phyloP scores from a whole-genome alignment of 164 flowering plant genomes.

The Paratinospora sagittata region DNA sequence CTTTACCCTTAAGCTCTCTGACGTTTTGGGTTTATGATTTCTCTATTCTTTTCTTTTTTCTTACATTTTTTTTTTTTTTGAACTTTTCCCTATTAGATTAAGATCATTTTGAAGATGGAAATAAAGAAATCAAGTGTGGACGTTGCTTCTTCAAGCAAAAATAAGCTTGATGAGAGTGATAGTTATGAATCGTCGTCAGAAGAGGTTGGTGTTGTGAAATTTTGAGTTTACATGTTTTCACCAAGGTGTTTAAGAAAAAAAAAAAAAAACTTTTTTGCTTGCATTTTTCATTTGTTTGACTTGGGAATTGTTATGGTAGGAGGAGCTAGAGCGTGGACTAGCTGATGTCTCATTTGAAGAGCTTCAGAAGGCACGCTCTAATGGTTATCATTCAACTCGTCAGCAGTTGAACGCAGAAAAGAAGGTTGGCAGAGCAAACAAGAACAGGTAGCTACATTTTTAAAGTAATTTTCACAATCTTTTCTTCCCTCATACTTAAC shows the following conservation, averaged over 20 bases:
- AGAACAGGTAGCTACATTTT: slow-evolving; percentile 44
- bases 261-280: neutral
- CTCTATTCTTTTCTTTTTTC: no score
- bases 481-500: neutral
- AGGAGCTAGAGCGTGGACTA: slow-evolving; percentile 53
- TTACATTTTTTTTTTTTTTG: no score
- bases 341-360: slow-evolving; percentile 76
- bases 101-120: slow-evolving; percentile 9
- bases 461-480: neutral
- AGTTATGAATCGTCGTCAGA: slow-evolving; percentile 29
- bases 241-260: neutral
- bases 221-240: neutral
- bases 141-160: slow-evolving; percentile 26
- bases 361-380: slow-evolving; percentile 57
- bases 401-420: slow-evolving; percentile 30
- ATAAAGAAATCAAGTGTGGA: slow-evolving; percentile 16
- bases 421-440: slow-evolving; percentile 52
- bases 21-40: no score
- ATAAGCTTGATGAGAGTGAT: slow-evolving; percentile 28
- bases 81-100: neutral
- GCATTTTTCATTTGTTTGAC: neutral
- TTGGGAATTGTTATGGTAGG: slow-evolving; percentile 21
- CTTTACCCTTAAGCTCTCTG: no score
- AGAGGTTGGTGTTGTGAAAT: slow-evolving; percentile 27
- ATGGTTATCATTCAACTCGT: slow-evolving; percentile 41